Base-by-base conservation (phyloP, 2,329 filamentous ascomycete genomes). In the Aspergillus phoenicis region DNA sequence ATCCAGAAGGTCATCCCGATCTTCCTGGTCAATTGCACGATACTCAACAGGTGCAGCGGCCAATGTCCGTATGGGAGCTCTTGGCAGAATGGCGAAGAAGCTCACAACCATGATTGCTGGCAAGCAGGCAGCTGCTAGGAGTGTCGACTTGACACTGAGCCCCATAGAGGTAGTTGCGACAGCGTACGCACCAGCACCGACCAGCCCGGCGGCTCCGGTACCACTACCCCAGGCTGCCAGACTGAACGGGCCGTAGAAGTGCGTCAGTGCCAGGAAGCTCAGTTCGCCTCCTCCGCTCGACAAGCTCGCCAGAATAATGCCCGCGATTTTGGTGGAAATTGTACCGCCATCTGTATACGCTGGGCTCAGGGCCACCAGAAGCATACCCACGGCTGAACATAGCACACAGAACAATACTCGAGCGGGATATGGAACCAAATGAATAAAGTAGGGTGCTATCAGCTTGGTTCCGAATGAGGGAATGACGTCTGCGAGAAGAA, bases 161-260 rank as follows among this genome's bases (percentile, higher is more conserved):
- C 87, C 87, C 59, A 96, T 81, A 71, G 89, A 90, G 33, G 91
- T 93, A 1, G 94, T 98, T 61, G 95, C 84, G 52, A 94, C 72
- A 7, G 96, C 91, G 77, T 98, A 99, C 13, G 94, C 83, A 0
- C 93, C 93, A 0, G 94, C 92, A 5, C 95, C 95, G 0, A 94
- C 83, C 60, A 99, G 76, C 0, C 94, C 94, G 0, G 94, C 94
- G 0, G 90, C 94, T 1, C 94, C 94, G 0, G 94, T 97, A 0
- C 94, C 94, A 65, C 90, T 94, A 0, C 92, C 91, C 95, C 95
- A 99, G 38, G 91, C 89, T 0, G 93, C 93, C 17, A 98, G 83
- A 68, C 91, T 92, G 76, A 91, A 89, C 8, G 87, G 88, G 0
- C 94, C 95, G 71, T 98, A 98, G 79, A 90, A 97, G 74, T 98